Evolutionary conservation across 1,284 basidiomycete genomes (phyloP), one percentile per base, ranked within the genome.

Genomic region (Porodaedalea pini): DNA sequence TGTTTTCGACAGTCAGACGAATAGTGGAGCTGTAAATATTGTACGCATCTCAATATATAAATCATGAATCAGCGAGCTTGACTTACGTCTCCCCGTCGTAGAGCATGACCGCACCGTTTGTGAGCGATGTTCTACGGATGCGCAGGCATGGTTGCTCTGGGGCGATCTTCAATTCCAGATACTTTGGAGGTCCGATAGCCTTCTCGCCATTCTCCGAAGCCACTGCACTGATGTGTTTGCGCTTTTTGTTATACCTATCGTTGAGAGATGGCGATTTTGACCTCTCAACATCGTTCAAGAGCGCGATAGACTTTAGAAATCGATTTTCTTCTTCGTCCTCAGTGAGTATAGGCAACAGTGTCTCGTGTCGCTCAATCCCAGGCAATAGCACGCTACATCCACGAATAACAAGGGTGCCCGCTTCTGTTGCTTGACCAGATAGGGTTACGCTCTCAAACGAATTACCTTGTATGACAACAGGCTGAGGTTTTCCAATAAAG

Each of bases 21-120:
- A 98, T 85, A 0, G 75, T 82, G 1, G 89, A 88, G 66, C 93
- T 96, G 63, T 6, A 17, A 21, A 52, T 19, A 34, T 3, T 52
- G 49, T 39, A 21, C 47, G 54, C 13, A 68, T 58, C 57, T 56
- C 19, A 57, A 27, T 5, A 25, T n/a, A 7, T 40, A 36, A 31
- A 48, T 29, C 32, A 31, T 15, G 34, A 54, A 49, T 53, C 11
- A 43, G 2, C 13, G n/a, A 3, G 21, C 21, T 17, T 29, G 2
- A 73, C 84, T 61, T 62, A 93, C 90, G 74, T 84, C 76, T 99
- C 96, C 43, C 96, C 96, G 54, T 96, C 85, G 67, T 94, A 96
- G 53, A 99, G 75, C 88, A 96, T 95, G 27, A 98, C 75, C 0
- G 93, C 92, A 2, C 92, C 92, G 66, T 96, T 91, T 0, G 87